Percentiles rank a stretch among this genome's conserved stretches.
Evolutionary conservation across 2,329 filamentous ascomycete genomes (phyloP).

Genomic region (Fusarium sp.): DNA sequence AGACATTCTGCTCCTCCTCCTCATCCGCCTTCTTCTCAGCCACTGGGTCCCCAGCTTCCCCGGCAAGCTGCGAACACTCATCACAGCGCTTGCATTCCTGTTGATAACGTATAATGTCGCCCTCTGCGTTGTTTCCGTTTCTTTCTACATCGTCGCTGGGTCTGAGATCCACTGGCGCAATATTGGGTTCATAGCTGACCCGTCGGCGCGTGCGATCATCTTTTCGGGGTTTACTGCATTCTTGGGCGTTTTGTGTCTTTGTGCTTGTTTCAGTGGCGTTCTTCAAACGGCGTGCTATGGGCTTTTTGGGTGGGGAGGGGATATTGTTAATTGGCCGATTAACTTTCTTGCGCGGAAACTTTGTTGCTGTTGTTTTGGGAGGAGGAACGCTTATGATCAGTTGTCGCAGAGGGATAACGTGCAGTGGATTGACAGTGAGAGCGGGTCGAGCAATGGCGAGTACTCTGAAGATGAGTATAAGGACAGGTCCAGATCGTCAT

Average conservation of each 20-base stretch:
- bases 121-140: constrained; percentile 40
- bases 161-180: constrained; percentile 50
- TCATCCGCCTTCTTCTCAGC: constrained; percentile 45
- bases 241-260: constrained; percentile 24
- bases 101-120: constrained; percentile 35
- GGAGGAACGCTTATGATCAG: constrained; percentile 4
- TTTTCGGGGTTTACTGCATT: constrained; percentile 45
- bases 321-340: constrained; percentile 43
- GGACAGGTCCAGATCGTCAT: constrained; percentile 8
- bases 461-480: constrained; percentile 17
- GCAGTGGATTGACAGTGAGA: constrained; percentile 5
- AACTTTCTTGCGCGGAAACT: constrained; percentile 14
- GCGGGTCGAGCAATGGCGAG: background rate
- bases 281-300: constrained; percentile 41
- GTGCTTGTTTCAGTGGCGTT: constrained; percentile 34
- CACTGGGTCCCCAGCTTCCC: constrained; percentile 32
- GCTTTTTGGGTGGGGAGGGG: constrained; percentile 40
- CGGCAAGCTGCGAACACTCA: constrained; percentile 16
- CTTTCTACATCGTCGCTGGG: constrained; percentile 46
- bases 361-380: background rate
- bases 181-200: constrained; percentile 44
- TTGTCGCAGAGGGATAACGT: constrained; percentile 10
- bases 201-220: constrained; percentile 44
- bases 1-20: constrained; percentile 44
- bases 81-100: constrained; percentile 18